A percentile compares a stretch with the other conserved stretches of the same genome.
phyloP scores from a whole-genome alignment of 78 protist genomes.

The Pigoraptor vietnamica region DNA sequence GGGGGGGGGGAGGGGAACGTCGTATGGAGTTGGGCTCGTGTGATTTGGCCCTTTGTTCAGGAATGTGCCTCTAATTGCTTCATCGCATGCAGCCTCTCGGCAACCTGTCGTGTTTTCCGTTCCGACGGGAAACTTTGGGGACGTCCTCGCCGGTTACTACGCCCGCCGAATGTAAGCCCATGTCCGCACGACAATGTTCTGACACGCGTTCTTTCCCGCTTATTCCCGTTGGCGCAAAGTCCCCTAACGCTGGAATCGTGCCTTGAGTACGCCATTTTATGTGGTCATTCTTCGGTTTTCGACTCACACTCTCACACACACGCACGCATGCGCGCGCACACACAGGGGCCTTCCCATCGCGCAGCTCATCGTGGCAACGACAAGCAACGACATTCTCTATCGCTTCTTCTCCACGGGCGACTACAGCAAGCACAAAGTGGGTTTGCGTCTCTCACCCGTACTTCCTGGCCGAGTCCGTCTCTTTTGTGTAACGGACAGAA shows the following conservation, averaged over 20 bases:
- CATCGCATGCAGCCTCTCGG: too few species aligned
- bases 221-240: background rate
- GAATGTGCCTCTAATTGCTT: too few species aligned
- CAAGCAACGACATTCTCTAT: conserved; percentile 47
- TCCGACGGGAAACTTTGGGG: conserved; percentile 67
- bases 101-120: conserved; percentile 25
- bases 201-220: too few species aligned
- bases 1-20: too few species aligned
- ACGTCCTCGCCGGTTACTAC: conserved; percentile 61
- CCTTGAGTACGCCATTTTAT: too few species aligned
- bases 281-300: too few species aligned
- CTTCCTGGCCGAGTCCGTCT: background rate
- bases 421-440: too few species aligned
- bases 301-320: too few species aligned
- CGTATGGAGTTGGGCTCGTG: too few species aligned
- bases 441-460: background rate
- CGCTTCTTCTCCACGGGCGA: conserved; percentile 19
- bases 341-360: conserved; percentile 42
- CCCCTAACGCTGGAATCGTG: too few species aligned
- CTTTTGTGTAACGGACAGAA: background rate
- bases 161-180: conserved; percentile 13
- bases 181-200: too few species aligned
- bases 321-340: background rate
- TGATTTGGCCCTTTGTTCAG: too few species aligned
- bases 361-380: conserved; percentile 57